phyloP scores from a whole-genome alignment of 164 flowering plant species.

The Akebia trifoliata region DNA sequence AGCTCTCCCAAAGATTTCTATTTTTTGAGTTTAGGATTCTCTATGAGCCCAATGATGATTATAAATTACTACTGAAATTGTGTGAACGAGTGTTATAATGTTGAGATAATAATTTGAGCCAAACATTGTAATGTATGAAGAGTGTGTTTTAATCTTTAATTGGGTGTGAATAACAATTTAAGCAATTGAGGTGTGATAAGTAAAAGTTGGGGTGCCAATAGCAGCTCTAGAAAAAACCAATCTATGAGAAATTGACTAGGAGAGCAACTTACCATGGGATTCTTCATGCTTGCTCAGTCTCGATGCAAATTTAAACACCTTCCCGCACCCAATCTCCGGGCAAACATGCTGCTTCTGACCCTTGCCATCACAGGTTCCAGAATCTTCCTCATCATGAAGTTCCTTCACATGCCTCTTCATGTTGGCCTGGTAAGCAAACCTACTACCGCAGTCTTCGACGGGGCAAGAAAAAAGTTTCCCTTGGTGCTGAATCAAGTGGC shows the following conservation, averaged over 20 bases:
- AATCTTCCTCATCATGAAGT: slow-evolving; percentile 39
- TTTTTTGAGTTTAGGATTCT: too few species aligned
- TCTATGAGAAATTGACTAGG: neutral
- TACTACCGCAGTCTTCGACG: slow-evolving; percentile 42
- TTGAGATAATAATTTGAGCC: too few species aligned
- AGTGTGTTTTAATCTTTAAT: too few species aligned
- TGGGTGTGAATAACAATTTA: too few species aligned
- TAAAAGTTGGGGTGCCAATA: too few species aligned
- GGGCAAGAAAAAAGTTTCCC: slow-evolving; percentile 72
- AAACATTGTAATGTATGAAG: too few species aligned
- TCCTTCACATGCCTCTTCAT: slow-evolving; percentile 64
- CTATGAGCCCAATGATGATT: too few species aligned
- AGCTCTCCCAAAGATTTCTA: too few species aligned
- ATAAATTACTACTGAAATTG: too few species aligned
- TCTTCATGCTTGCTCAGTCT: slow-evolving; percentile 60
- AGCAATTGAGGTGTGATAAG: too few species aligned
- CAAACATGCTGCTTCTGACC: slow-evolving; percentile 45
- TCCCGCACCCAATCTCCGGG: slow-evolving; percentile 68
- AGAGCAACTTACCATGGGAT: slow-evolving; percentile 66
- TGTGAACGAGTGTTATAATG: too few species aligned
- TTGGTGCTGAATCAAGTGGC: slow-evolving; percentile 65
- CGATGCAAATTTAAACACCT: slow-evolving; percentile 62
- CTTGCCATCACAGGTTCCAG: slow-evolving; percentile 10
- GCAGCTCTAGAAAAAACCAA: neutral
- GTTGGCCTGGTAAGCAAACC: slow-evolving; percentile 50